These are phyloP conservation scores for Cenchrus fungigraminus DNA, from an alignment of 176 grass and related monocot species.

Conservation along the genomic window DNA sequence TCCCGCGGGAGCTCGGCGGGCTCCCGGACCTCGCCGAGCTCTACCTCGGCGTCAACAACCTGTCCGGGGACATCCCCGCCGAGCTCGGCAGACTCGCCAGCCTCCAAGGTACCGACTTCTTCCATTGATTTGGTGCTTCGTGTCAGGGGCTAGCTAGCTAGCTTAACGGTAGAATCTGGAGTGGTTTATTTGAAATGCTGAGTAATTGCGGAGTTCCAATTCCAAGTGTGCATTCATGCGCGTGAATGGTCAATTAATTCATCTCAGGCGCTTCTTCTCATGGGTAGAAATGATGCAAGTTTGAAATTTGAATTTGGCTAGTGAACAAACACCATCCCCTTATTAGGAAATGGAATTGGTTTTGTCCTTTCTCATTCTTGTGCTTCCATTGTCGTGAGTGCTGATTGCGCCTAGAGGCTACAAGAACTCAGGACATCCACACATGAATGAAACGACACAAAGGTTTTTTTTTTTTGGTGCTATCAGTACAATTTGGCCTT, in stretches of 20 bases:
- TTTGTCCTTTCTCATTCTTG: neutral
- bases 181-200: neutral
- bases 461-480: neutral
- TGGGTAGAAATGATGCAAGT: neutral
- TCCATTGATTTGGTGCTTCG: neutral
- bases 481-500: slow-evolving; percentile 1
- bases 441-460: slow-evolving; percentile 33
- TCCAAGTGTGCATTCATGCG: neutral
- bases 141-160: too few species aligned
- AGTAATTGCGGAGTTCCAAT: neutral
- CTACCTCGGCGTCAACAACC: slow-evolving; percentile 77
- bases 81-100: slow-evolving; percentile 54
- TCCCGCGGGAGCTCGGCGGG: slow-evolving; percentile 59
- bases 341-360: neutral
- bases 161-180: neutral
- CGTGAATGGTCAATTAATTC: too few species aligned
- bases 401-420: slow-evolving; percentile 1
- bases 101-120: slow-evolving; percentile 63
- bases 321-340: neutral
- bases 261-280: too few species aligned
- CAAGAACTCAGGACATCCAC: neutral
- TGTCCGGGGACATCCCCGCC: slow-evolving; percentile 55
- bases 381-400: neutral
- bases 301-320: neutral
- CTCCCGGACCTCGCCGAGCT: slow-evolving; percentile 59